Base-by-base conservation (phyloP, 768 basidiomycete genomes). In the Cystofilobasidium bisporidii region DNA sequence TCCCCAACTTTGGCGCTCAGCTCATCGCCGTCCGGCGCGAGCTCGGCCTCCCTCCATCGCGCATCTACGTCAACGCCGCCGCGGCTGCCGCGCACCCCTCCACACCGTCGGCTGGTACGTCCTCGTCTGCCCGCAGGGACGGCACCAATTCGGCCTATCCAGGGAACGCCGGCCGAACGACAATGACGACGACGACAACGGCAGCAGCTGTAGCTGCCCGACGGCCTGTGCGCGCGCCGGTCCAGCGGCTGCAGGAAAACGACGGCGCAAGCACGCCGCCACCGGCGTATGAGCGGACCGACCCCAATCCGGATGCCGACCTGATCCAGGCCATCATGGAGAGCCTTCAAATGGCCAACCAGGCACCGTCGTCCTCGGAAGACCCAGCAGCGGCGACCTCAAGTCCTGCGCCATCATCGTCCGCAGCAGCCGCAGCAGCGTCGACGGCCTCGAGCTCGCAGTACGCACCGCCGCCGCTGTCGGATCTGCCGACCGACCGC, bases 281-380 rank as follows among this genome's bases (percentile, higher is more conserved):
- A 3, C 65, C 65, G 18, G 47, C 45, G 10, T 66, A 66, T 47
- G 57, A 33, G 26, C n/a, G 43, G 0, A 50, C 24, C 0, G 65
- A 66, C 22, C 65, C 65, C 1, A 66, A 66, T 20, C 65, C 65
- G 8, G 58, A 66, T 17, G 36, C 65, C 26, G 65, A 66, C 17
- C 32, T 66, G 4, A 57, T 57, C 1, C 26, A 33, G 53, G 65
- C 65, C 18, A 66, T 66, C 24, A n/a, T 48, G 12, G 65, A 45
- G n/a, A 61, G 59, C 24, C 47, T 66, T 1, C 53, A 40, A 22
- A 47, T 55, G 22, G 45, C 45, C 32, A 61, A 48, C 43, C 40
- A 61, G 60, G 26, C 60, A 6, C 45, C 40, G 33, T 5, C 43
- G 17, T 5, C 5, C 17, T 5, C 43, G 43, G 10, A 43, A 20